phyloP scores from a whole-genome alignment of 2,329 filamentous ascomycete genomes.

The Ophiosphaerella narmari region DNA sequence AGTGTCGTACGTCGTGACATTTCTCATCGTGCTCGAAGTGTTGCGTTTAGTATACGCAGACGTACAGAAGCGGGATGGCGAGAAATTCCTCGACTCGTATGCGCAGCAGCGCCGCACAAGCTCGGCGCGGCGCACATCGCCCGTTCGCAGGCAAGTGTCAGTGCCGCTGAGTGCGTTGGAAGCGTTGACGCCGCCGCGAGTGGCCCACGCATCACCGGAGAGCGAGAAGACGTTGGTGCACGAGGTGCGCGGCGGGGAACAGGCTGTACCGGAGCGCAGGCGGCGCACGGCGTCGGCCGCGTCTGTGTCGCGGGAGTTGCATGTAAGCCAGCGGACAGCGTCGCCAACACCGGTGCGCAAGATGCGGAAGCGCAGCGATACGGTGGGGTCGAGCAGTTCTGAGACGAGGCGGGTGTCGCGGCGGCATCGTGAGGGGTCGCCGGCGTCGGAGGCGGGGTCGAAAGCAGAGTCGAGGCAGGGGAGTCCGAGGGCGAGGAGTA shows the following conservation, averaged over 20 bases:
- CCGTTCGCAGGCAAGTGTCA: too few relatives aligned
- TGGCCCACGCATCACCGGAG: too few relatives aligned
- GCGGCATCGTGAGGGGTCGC: slow-evolving; percentile 13
- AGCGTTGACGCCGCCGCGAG: too few relatives aligned
- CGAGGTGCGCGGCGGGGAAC: too few relatives aligned
- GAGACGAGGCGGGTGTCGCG: slow-evolving; percentile 13
- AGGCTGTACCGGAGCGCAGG: neutral
- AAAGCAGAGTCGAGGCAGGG: slow-evolving; percentile 12
- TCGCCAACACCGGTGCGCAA: slow-evolving; percentile 12
- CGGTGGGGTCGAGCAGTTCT: slow-evolving; percentile 18
- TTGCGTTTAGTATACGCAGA: slow-evolving; percentile 25
- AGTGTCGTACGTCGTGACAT: slow-evolving; percentile 26
- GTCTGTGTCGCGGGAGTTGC: neutral
- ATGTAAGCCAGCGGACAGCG: neutral
- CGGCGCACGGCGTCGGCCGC: neutral
- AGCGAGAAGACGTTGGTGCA: too few relatives aligned
- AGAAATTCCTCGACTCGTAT: slow-evolving; percentile 28
- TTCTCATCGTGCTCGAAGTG: slow-evolving; percentile 27
- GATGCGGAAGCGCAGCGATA: slow-evolving; percentile 28
- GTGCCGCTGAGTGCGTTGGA: too few relatives aligned
- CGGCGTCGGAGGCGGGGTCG: slow-evolving; percentile 7
- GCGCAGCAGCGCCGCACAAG: slow-evolving; percentile 10
- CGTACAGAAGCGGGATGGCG: slow-evolving; percentile 28
- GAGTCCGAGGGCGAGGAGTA: slow-evolving; percentile 14
- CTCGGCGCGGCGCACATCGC: slow-evolving; percentile 3